phyloP scores from a whole-genome alignment of 306 rosid species.

The Spatholobus suberectus region DNA sequence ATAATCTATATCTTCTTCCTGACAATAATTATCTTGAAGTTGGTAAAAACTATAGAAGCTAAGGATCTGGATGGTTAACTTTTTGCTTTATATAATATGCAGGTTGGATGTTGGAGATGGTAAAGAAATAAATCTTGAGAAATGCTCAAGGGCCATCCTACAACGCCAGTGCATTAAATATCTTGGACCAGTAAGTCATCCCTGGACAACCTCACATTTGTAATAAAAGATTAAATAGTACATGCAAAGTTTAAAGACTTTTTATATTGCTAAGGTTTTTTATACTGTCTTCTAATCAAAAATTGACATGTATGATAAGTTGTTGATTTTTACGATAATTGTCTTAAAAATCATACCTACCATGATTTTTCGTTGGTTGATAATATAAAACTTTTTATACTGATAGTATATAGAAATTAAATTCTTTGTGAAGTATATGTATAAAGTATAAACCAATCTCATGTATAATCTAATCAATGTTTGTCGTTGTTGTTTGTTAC shows the following conservation, averaged over 20 bases:
- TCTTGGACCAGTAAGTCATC: slow-evolving; percentile 82
- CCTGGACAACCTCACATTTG: background rate
- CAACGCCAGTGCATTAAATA: slow-evolving; percentile 87
- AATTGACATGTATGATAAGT: too few relatives aligned
- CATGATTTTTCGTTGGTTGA: too few relatives aligned
- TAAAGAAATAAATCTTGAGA: slow-evolving; percentile 77
- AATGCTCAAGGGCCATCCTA: slow-evolving; percentile 69
- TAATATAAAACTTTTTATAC: too few relatives aligned
- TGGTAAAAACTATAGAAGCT: background rate
- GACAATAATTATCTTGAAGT: background rate
- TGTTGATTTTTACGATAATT: too few relatives aligned
- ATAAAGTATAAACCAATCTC: background rate
- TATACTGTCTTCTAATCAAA: too few relatives aligned
- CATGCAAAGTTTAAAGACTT: too few relatives aligned
- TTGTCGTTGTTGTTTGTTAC: slow-evolving; percentile 20
- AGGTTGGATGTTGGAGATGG: slow-evolving; percentile 98
- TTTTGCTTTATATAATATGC: slow-evolving; percentile 1
- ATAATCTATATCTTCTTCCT: background rate
- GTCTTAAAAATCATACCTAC: too few relatives aligned
- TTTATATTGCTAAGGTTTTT: too few relatives aligned
- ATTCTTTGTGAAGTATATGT: background rate
- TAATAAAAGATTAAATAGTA: too few relatives aligned
- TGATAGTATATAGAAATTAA: too few relatives aligned
- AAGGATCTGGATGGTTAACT: slow-evolving; percentile 31
- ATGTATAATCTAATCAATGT: background rate